phyloP scores from a whole-genome alignment of 2,329 filamentous ascomycete species.

The Paraphaeosphaeria sporulosa region DNA sequence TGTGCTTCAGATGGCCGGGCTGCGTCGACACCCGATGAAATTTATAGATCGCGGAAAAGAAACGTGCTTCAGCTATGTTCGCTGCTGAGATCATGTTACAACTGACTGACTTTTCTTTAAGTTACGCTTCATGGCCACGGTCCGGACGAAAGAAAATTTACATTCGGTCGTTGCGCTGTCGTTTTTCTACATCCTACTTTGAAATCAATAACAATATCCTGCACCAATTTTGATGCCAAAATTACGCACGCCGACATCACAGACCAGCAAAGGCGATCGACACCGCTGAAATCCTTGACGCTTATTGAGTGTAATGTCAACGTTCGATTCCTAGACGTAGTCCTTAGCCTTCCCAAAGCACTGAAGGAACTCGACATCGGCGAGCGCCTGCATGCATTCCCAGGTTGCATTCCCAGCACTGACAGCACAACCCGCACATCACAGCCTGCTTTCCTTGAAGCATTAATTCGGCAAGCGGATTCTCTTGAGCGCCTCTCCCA shows the following conservation, averaged over 20 bases:
- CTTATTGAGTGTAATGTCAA: slow-evolving; percentile 49
- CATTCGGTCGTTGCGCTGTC: slow-evolving; percentile 31
- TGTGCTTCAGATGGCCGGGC: no score
- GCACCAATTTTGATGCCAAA: slow-evolving; percentile 38
- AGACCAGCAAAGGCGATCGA: slow-evolving; percentile 29
- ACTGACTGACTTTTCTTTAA: slow-evolving; percentile 22
- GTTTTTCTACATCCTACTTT: slow-evolving; percentile 46
- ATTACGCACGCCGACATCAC: slow-evolving; percentile 22
- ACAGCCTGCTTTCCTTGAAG: slow-evolving; percentile 34
- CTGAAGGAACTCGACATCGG: slow-evolving; percentile 42
- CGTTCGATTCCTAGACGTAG: slow-evolving; percentile 33
- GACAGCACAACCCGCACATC: slow-evolving; percentile 29
- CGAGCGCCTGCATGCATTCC: slow-evolving; percentile 41
- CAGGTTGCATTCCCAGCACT: slow-evolving; percentile 29
- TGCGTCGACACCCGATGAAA: not conserved
- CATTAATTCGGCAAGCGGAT: slow-evolving; percentile 39
- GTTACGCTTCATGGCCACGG: slow-evolving; percentile 46
- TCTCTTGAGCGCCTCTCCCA: slow-evolving; percentile 41
- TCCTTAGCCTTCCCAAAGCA: slow-evolving; percentile 42
- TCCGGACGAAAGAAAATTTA: slow-evolving; percentile 35
- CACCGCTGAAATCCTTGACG: slow-evolving; percentile 39
- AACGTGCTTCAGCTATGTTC: not conserved
- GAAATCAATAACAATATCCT: slow-evolving; percentile 42
- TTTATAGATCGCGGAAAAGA: not conserved
- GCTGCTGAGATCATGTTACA: not conserved